Base-by-base conservation (phyloP, 1,284 basidiomycete species). In the Calocybe gambosa region DNA sequence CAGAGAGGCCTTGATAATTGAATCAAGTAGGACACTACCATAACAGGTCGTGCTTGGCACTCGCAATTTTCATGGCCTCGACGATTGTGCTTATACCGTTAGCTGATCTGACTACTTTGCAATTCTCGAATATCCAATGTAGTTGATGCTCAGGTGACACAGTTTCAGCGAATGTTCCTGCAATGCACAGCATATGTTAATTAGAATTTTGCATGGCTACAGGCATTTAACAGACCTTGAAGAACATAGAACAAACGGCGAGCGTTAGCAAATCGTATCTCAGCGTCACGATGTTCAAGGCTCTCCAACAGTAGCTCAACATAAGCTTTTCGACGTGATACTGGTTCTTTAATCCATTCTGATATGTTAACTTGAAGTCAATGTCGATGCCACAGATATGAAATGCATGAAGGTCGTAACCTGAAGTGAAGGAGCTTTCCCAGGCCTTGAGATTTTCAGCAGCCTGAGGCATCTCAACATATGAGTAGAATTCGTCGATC, bases 401-500 rank as follows among this genome's bases (percentile, higher is more conserved):
- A 43, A n/a, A 40, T 43, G 39, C 29, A 37, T 45, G 15, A 13
- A 15, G 37, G 33, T 21, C 36, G 21, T 41, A 41, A 85, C 89
- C 85, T 64, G 80, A 80, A 29, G 74, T 66, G 61, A 89, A 93
- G 35, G 84, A 89, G 36, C 86, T 85, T 58, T 87, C 80, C 86
- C 93, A 98, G 37, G 87, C 85, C 57, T 82, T 85, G 51, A 90
- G 70, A 62, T 93, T 93, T 72, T 94, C 90, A 2, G 82, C 80
- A 12, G 94, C 83, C 62, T 93, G 89, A 0, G 87, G 82, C 74
- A 93, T 92, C 69, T 99, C 95, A 48, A 95, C 85, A 68, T 97
- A 99, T 20, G 93, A 93, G 68, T 96, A 99, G 69, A 99, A 98
- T 67, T 99, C 96, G 54, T 98, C 90, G 39, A 99, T 86, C 66